A percentile compares a stretch with the other conserved stretches of the same genome.
These are phyloP conservation scores for Bassia scoparia DNA, from an alignment of 148 eudicot genomes.

Conservation along the genomic window DNA sequence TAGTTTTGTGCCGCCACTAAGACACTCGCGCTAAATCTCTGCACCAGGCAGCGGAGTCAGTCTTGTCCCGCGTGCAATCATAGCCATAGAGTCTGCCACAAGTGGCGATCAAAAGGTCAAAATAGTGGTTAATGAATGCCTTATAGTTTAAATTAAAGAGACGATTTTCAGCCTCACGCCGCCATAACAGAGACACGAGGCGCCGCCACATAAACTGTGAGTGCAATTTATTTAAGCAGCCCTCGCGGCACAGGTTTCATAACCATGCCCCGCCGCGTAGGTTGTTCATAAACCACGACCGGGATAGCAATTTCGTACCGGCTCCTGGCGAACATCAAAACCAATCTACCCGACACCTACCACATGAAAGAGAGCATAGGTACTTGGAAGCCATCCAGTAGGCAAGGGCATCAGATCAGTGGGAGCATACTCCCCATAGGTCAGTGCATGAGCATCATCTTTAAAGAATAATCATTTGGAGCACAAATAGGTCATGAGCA, in stretches of 20 bases:
- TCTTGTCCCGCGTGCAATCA: too few species aligned
- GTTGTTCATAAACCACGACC: conserved; percentile 16
- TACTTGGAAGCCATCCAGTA: not conserved
- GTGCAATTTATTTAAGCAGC: not conserved
- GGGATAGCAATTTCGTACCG: conserved; percentile 20
- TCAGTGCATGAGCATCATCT: not conserved
- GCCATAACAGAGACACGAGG: too few species aligned
- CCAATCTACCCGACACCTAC: conserved; percentile 5
- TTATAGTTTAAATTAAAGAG: too few species aligned
- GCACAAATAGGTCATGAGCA: not conserved
- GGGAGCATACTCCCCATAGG: conserved; percentile 2
- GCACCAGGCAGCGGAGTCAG: too few species aligned
- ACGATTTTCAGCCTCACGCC: too few species aligned
- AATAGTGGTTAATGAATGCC: too few species aligned
- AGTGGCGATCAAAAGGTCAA: too few species aligned
- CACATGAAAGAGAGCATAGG: conserved; percentile 8
- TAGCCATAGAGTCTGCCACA: too few species aligned
- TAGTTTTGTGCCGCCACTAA: too few species aligned
- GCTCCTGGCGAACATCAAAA: too few species aligned
- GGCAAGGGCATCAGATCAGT: not conserved
- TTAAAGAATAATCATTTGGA: not conserved
- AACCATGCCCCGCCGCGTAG: conserved; percentile 17
- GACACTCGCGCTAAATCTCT: too few species aligned
- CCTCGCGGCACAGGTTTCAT: conserved; percentile 8
- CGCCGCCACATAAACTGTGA: conserved; percentile 20